phyloP scores from a whole-genome alignment of 371 early-diverging fungal genomes.

The Saksenaea vasiformis region DNA sequence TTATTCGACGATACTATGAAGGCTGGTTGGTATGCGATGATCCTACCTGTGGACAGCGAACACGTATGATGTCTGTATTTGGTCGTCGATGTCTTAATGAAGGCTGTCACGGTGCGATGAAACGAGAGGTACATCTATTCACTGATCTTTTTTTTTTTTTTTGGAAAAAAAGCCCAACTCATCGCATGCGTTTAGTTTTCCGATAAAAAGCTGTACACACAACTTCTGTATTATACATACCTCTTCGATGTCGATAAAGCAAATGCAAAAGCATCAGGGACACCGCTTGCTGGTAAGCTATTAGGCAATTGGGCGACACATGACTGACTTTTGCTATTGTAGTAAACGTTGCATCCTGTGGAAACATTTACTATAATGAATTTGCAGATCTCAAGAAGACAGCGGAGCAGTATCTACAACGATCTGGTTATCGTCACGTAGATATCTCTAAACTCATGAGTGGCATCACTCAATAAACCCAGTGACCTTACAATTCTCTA shows the following conservation, averaged over 20 bases:
- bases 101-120: conserved; percentile 72
- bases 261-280: conserved; percentile 18
- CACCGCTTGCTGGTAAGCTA: conserved; percentile 19
- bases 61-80: conserved; percentile 72
- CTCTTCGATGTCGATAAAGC: conserved; percentile 45
- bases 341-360: conserved; percentile 27
- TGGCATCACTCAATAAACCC: conserved; percentile 3
- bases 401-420: conserved; percentile 60
- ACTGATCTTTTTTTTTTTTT: not conserved
- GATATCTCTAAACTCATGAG: conserved; percentile 57
- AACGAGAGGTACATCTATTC: conserved; percentile 64
- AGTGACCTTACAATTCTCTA: not conserved
- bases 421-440: conserved; percentile 65
- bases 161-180: conserved; percentile 45
- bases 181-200: conserved; percentile 32
- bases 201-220: conserved; percentile 52
- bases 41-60: conserved; percentile 59
- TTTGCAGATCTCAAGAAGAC: conserved; percentile 34
- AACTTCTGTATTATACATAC: conserved; percentile 45
- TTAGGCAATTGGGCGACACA: not conserved
- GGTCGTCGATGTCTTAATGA: conserved; percentile 70
- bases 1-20: conserved; percentile 72
- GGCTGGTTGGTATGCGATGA: conserved; percentile 82
- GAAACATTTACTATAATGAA: conserved; percentile 23
- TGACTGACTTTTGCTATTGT: conserved; percentile 5